A percentile compares a stretch with the other conserved stretches of the same genome.
Conservation (phyloP, 2,329 filamentous ascomycete species). For the Fusarium sp. region DNA sequence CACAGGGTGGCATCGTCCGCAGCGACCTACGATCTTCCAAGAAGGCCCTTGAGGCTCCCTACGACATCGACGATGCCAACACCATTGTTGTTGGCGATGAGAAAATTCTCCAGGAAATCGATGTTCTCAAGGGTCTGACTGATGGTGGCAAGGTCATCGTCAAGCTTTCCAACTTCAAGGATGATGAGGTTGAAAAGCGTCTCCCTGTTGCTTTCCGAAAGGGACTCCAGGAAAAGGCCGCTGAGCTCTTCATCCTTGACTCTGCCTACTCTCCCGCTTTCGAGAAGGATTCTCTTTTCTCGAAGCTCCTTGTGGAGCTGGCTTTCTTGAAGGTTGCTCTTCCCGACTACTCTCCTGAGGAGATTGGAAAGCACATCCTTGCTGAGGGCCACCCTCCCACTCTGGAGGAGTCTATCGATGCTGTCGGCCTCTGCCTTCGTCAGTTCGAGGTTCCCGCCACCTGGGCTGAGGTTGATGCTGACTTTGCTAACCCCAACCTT, state of each 20-base stretch:
- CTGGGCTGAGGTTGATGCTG: slow-evolving; percentile 78
- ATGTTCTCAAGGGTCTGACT: slow-evolving; percentile 79
- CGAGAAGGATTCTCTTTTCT: slow-evolving; percentile 73
- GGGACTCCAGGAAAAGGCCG: slow-evolving; percentile 75
- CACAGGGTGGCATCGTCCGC: slow-evolving; percentile 82
- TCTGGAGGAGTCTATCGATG: slow-evolving; percentile 71
- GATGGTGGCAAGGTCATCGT: slow-evolving; percentile 79
- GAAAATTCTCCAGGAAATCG: slow-evolving; percentile 82
- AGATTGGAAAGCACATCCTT: slow-evolving; percentile 74
- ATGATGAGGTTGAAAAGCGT: slow-evolving; percentile 91
- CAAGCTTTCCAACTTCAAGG: slow-evolving; percentile 82
- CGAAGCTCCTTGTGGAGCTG: slow-evolving; percentile 79
- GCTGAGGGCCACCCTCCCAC: slow-evolving; percentile 67
- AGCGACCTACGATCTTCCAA: slow-evolving; percentile 88
- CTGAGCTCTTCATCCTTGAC: slow-evolving; percentile 83
- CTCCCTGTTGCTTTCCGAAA: slow-evolving; percentile 79
- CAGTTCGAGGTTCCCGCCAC: slow-evolving; percentile 80
- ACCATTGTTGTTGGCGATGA: slow-evolving; percentile 83
- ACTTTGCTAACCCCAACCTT: slow-evolving; percentile 66
- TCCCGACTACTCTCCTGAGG: slow-evolving; percentile 72
- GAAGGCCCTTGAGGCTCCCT: slow-evolving; percentile 87
- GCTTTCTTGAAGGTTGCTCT: slow-evolving; percentile 85
- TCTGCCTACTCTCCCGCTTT: slow-evolving; percentile 75
- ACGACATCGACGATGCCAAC: slow-evolving; percentile 83
- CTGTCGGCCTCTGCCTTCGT: slow-evolving; percentile 77